phyloP scores from a whole-genome alignment of 1,284 basidiomycete species.

The Microbotryomycetes sp. region DNA sequence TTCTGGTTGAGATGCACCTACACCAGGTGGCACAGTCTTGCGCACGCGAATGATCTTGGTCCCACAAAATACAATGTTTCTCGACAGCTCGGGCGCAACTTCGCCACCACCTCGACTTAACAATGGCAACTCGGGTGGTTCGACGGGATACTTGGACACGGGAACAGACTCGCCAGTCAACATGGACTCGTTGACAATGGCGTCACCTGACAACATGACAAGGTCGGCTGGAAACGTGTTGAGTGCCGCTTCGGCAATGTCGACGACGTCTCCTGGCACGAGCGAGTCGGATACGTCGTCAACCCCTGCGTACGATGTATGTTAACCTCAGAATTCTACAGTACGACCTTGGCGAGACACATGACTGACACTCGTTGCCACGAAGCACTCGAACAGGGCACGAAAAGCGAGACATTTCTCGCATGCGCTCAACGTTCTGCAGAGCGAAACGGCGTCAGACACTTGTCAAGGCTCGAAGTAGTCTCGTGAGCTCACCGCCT shows the following conservation, averaged over 20 bases:
- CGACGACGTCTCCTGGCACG: constrained; percentile 89
- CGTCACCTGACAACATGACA: constrained; percentile 86
- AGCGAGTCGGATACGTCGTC: constrained; percentile 69
- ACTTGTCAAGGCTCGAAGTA: background rate
- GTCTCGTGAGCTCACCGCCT: constrained; percentile 53
- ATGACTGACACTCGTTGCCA: constrained; percentile 62
- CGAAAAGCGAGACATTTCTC: constrained; percentile 89
- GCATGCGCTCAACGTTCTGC: constrained; percentile 86
- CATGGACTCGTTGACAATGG: constrained; percentile 98
- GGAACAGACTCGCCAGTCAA: constrained; percentile 93
- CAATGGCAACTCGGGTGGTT: constrained; percentile 16
- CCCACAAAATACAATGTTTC: constrained; percentile 84
- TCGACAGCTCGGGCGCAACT: constrained; percentile 63
- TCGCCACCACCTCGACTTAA: constrained; percentile 45
- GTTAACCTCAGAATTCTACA: background rate
- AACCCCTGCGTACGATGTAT: constrained; percentile 51
- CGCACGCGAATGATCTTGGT: constrained; percentile 90
- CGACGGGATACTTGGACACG: constrained; percentile 72
- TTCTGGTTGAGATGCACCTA: constrained; percentile 30
- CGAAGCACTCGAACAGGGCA: constrained; percentile 70
- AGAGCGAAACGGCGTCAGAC: background rate
- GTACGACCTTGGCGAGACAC: constrained; percentile 10
- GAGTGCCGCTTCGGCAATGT: constrained; percentile 70
- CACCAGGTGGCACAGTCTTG: constrained; percentile 47
- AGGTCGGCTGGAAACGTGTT: constrained; percentile 82